Percentiles rank a stretch among this genome's conserved stretches.
phyloP scores from a whole-genome alignment of 2,329 filamentous ascomycete species.

The Sporothrix dimorphospora region DNA sequence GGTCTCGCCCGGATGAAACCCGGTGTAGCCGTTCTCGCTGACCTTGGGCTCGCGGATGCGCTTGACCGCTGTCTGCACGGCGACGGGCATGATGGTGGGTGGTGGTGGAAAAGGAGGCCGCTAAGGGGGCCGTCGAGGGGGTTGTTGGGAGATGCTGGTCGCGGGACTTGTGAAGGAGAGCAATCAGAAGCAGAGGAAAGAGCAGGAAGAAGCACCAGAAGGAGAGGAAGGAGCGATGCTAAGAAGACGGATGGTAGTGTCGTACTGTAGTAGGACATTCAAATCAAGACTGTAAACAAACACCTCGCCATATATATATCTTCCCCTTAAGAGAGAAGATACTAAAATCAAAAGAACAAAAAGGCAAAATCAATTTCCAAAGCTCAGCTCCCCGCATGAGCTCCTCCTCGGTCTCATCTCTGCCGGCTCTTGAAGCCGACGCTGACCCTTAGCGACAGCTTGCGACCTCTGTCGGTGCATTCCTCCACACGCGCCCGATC shows the following conservation, averaged over 20 bases:
- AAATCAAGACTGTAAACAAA: no score
- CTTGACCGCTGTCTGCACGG: slow-evolving; percentile 3
- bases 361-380: no score
- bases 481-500: slow-evolving; percentile 5
- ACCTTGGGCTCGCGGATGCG: neutral
- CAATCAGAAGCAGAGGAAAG: neutral
- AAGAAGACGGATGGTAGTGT: no score
- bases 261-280: no score
- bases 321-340: no score
- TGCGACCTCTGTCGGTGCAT: neutral
- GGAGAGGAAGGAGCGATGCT: neutral
- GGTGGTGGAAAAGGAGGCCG: neutral
- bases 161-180: neutral
- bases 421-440: neutral
- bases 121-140: no score
- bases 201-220: neutral
- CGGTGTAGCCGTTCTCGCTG: neutral
- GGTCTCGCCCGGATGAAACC: neutral
- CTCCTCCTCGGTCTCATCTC: neutral
- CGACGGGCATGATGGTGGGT: neutral
- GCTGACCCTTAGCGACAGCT: neutral
- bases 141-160: neutral
- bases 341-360: no score
- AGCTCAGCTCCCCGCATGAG: no score
- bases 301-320: no score